These are phyloP conservation scores for Urochloa ruziziensis DNA, from an alignment of 176 grass and related monocot species.

Conservation along the genomic window DNA sequence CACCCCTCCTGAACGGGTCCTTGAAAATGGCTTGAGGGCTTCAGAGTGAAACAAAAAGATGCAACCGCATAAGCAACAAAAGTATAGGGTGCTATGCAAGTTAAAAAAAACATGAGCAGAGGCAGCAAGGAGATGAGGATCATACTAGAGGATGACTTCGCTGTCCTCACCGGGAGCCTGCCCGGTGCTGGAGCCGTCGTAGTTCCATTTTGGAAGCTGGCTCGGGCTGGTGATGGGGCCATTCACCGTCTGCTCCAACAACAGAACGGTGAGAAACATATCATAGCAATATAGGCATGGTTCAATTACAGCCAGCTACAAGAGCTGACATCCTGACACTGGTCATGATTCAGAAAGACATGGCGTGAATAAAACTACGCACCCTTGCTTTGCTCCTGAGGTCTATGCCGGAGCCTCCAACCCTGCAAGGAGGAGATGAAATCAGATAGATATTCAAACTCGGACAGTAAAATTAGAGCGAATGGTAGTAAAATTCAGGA, in stretches of 20 bases:
- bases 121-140: not conserved
- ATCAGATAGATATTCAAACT: not conserved
- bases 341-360: not conserved
- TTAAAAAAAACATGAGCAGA: not conserved
- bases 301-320: not conserved
- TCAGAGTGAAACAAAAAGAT: slow-evolving; percentile 1
- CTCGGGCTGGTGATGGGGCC: slow-evolving; percentile 60
- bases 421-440: slow-evolving; percentile 30
- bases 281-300: not conserved
- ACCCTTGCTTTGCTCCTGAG: slow-evolving; percentile 99
- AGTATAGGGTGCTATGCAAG: not conserved
- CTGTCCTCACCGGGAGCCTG: slow-evolving; percentile 96
- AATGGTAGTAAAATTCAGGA: not conserved
- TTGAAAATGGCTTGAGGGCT: slow-evolving; percentile 96
- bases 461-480: not conserved
- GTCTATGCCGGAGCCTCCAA: slow-evolving; percentile 88
- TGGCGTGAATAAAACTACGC: not conserved
- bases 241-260: slow-evolving; percentile 62
- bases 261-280: slow-evolving; percentile 1
- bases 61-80: slow-evolving; percentile 18
- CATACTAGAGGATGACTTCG: slow-evolving; percentile 98
- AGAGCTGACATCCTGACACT: not conserved
- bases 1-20: slow-evolving; percentile 93
- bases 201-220: slow-evolving; percentile 96
- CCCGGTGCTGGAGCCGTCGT: slow-evolving; percentile 91